Conservation (phyloP, 1,139 yeast genomes). For the Debaryomyces psychrophilus region DNA sequence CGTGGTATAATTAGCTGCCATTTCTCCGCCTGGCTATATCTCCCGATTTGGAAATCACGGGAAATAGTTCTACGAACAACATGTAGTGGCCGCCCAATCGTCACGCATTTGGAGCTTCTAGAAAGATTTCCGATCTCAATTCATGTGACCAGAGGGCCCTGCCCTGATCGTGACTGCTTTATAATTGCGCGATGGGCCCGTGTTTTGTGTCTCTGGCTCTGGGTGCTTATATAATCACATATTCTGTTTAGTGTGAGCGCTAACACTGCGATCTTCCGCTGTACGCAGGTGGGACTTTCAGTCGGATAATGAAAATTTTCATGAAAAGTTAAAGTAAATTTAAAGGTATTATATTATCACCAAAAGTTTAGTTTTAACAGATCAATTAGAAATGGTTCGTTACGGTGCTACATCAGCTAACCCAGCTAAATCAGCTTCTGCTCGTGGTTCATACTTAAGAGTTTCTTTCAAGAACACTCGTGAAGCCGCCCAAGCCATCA, state of each 20-base stretch:
- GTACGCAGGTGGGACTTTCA: conserved; percentile 5
- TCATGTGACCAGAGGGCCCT: neutral
- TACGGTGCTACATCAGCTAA: conserved; percentile 99
- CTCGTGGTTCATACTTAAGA: conserved; percentile 99
- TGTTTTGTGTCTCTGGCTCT: neutral
- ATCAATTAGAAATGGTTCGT: conserved; percentile 53
- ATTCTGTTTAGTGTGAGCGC: neutral
- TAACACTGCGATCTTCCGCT: conserved; percentile 3
- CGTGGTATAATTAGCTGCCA: too few species aligned
- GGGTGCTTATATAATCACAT: conserved; percentile 1
- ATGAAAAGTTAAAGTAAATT: conserved; percentile 6
- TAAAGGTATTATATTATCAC: conserved; percentile 9
- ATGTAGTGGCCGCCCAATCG: neutral
- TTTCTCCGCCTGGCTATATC: too few species aligned
- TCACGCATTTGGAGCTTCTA: neutral
- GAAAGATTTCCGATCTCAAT: neutral
- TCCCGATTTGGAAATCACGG: too few species aligned
- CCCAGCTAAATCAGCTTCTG: conserved; percentile 99
- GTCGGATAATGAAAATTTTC: conserved; percentile 8
- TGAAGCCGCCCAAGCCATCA: conserved; percentile 98
- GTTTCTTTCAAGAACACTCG: conserved; percentile 99
- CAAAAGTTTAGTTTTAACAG: conserved; percentile 11
- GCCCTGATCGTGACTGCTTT: neutral
- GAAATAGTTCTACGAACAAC: too few species aligned
- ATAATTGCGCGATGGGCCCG: neutral